Evolutionary conservation across 2,329 filamentous ascomycete species (phyloP), one percentile per base, ranked within the genome.

Genomic region (Pseudocercospora macadamiae): DNA sequence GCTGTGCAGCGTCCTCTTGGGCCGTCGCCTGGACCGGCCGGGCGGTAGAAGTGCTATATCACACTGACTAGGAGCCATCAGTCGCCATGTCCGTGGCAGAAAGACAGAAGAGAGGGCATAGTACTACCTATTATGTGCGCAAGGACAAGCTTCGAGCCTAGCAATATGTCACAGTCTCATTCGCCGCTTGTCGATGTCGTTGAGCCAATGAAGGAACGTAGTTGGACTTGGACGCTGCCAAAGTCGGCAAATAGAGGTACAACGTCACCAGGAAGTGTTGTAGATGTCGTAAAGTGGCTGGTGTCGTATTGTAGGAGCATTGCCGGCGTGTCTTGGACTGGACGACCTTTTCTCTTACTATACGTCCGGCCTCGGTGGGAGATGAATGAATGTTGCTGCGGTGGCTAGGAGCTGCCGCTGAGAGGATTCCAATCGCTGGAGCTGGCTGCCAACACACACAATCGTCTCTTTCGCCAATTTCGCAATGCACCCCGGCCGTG

Each of bases 41-140:
- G 60, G 57, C 53, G 54, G 37, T 28, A 37, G 34, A 28, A 54
- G 58, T 54, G 54, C 58, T 60, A 49, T 49, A 34, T 42, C 47
- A 56, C 51, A 56, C 55, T 45, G 55, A 55, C 58, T 61, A 58
- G 30, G 34, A 58, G 57, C 63, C 63, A 65, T 65, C 59, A 65
- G 61, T 60, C 39, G 53, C 21, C 21, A 30, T 59, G 47, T 36
- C 48, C 51, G 45, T 34, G 34, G 32, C 37, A 45, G 58, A 44
- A 60, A 51, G 52, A 26, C 49, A 8, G 52, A 51, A 34, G 51
- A 32, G 53, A 62, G 52, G 44, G 51, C 25, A 52, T 37, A 34
- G 53, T 42, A 52, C 45, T 60, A 64, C 62, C 62, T 64, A 53
- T 55, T 54, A 47, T 60, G 62, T 53, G 59, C 57, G 61, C 57